These are phyloP conservation scores for Tausonia pullulans DNA, from an alignment of 1,284 basidiomycete species.

Conservation along the genomic window DNA sequence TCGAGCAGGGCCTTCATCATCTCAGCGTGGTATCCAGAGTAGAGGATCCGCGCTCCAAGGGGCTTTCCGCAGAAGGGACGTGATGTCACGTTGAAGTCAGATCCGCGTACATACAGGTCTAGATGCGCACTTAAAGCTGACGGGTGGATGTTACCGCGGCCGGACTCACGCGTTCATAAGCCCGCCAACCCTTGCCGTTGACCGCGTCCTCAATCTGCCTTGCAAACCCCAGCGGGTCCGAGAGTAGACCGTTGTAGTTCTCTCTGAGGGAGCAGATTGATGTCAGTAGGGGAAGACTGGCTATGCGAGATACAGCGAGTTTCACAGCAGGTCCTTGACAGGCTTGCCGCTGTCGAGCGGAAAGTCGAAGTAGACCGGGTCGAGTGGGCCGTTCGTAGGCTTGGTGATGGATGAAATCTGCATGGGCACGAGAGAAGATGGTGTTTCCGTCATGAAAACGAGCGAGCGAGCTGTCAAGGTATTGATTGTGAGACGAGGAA, in stretches of 20 bases:
- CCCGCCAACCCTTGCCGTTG: constrained; percentile 1
- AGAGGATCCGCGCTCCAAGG: constrained; percentile 7
- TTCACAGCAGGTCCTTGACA: constrained; percentile 7
- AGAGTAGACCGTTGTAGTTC: not conserved
- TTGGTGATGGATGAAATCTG: too few relatives aligned
- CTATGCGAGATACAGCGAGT: not conserved
- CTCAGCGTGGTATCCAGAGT: not conserved
- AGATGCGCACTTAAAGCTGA: not conserved
- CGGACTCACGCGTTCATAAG: constrained; percentile 1
- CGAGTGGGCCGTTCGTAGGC: not conserved
- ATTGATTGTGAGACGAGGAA: too few relatives aligned
- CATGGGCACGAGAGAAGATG: too few relatives aligned
- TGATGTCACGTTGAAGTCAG: not conserved
- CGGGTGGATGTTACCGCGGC: not conserved
- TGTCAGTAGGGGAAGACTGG: not conserved
- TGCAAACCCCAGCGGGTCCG: constrained; percentile 4
- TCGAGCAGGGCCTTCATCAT: not conserved
- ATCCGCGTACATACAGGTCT: not conserved
- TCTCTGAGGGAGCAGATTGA: not conserved
- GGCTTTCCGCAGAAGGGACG: not conserved
- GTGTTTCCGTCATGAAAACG: too few relatives aligned
- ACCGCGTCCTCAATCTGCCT: constrained; percentile 6
- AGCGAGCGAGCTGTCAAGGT: too few relatives aligned
- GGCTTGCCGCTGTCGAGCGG: not conserved
- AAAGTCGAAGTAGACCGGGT: constrained; percentile 5